phyloP scores from a whole-genome alignment of 257 asterid species.

The Ehretia macrophylla region DNA sequence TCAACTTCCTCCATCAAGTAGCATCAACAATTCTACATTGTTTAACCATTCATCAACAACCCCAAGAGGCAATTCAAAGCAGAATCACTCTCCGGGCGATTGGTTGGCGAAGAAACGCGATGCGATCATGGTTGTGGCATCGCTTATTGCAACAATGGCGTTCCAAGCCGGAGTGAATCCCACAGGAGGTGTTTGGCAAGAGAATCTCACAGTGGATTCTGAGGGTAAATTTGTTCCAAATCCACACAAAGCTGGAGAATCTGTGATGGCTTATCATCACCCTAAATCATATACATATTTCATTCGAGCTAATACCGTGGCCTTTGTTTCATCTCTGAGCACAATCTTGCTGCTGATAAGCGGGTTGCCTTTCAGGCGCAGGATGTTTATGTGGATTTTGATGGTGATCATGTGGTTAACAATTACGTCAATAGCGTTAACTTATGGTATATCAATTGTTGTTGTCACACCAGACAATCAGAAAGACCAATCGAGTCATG shows the following conservation, averaged over 20 bases:
- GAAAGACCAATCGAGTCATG: not conserved
- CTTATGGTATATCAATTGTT: constrained; percentile 3
- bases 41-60: too few species aligned
- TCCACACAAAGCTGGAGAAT: constrained; percentile 32
- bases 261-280: constrained; percentile 27
- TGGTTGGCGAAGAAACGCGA: constrained; percentile 7
- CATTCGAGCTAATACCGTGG: constrained; percentile 25
- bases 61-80: not conserved
- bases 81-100: constrained; percentile 2
- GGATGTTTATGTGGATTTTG: not conserved
- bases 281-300: constrained; percentile 16
- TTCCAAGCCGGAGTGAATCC: constrained; percentile 18
- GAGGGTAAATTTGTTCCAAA: too few species aligned
- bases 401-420: constrained; percentile 7
- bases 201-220: not conserved
- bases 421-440: not conserved
- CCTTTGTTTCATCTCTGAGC: constrained; percentile 36
- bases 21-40: not conserved
- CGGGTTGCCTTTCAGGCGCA: constrained; percentile 1
- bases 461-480: not conserved
- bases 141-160: constrained; percentile 3
- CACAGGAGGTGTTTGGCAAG: constrained; percentile 18
- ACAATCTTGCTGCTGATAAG: constrained; percentile 11
- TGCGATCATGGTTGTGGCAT: constrained; percentile 1
- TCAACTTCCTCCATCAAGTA: not conserved